These are phyloP conservation scores for Aspergillus hiratsukae DNA, from an alignment of 2,329 filamentous ascomycete species.

Conservation along the genomic window DNA sequence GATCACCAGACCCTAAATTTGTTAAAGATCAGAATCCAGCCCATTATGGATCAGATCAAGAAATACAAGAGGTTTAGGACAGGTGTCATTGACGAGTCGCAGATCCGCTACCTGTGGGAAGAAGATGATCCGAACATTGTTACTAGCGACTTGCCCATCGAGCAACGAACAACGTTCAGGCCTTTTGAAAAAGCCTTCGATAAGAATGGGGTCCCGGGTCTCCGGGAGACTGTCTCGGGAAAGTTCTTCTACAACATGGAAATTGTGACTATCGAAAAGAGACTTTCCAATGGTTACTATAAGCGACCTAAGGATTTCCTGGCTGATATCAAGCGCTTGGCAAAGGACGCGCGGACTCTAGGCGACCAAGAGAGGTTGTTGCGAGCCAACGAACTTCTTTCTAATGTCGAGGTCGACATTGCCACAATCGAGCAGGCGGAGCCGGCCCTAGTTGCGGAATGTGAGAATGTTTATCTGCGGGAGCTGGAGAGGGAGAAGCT, in stretches of 20 bases:
- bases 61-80: conserved; percentile 86
- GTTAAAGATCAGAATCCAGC: conserved; percentile 83
- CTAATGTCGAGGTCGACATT: conserved; percentile 93
- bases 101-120: conserved; percentile 77
- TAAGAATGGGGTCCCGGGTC: conserved; percentile 68
- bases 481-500: conserved; percentile 66
- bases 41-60: conserved; percentile 96
- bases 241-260: conserved; percentile 97
- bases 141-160: conserved; percentile 55
- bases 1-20: conserved; percentile 81
- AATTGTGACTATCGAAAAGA: conserved; percentile 86
- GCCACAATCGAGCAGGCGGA: conserved; percentile 65
- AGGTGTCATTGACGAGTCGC: conserved; percentile 67
- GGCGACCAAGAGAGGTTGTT: conserved; percentile 79
- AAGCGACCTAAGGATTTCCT: conserved; percentile 85
- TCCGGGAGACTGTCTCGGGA: conserved; percentile 68
- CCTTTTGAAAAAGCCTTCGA: conserved; percentile 80
- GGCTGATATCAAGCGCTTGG: conserved; percentile 76
- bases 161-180: conserved; percentile 57
- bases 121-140: conserved; percentile 70
- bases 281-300: conserved; percentile 96
- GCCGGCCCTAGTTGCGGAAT: conserved; percentile 63
- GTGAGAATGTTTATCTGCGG: conserved; percentile 73
- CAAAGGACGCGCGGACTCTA: conserved; percentile 75
- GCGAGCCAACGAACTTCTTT: conserved; percentile 84